These are phyloP conservation scores for Apodospora peruviana DNA, from an alignment of 495 filamentous ascomycete species.

Conservation along the genomic window DNA sequence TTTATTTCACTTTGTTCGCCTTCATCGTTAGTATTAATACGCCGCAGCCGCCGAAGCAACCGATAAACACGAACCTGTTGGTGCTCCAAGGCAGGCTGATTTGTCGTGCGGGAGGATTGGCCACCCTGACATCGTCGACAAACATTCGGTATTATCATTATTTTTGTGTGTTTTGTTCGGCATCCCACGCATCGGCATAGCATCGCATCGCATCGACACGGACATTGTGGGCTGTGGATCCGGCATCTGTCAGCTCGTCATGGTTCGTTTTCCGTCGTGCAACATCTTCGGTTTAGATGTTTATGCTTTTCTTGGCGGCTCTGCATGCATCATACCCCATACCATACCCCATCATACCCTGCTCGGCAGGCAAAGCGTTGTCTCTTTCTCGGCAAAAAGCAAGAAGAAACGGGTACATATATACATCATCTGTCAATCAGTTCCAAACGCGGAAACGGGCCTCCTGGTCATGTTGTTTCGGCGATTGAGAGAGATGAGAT, in stretches of 20 bases:
- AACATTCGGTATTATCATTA: slow-evolving; percentile 6
- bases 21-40: too few species aligned
- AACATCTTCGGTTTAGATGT: slow-evolving; percentile 12
- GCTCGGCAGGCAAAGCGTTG: background rate
- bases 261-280: slow-evolving; percentile 14
- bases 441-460: too few species aligned
- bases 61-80: too few species aligned
- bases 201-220: slow-evolving; percentile 16
- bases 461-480: too few species aligned
- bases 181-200: slow-evolving; percentile 25
- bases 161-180: slow-evolving; percentile 9
- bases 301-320: slow-evolving; percentile 3
- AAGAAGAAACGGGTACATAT: too few species aligned
- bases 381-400: too few species aligned
- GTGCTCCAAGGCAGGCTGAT: slow-evolving; percentile 4
- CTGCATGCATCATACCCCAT: background rate
- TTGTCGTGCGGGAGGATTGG: slow-evolving; percentile 18
- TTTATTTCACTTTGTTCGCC: background rate
- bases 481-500: too few species aligned
- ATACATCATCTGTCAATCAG: too few species aligned
- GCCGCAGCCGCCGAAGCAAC: too few species aligned
- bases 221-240: slow-evolving; percentile 21
- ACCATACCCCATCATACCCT: too few species aligned
- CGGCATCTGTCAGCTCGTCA: slow-evolving; percentile 16
- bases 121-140: slow-evolving; percentile 17